Evolutionary conservation across 106 monocot genomes (phyloP), one percentile per base, ranked within the genome.

Genomic region (Platanthera guangdongensis): DNA sequence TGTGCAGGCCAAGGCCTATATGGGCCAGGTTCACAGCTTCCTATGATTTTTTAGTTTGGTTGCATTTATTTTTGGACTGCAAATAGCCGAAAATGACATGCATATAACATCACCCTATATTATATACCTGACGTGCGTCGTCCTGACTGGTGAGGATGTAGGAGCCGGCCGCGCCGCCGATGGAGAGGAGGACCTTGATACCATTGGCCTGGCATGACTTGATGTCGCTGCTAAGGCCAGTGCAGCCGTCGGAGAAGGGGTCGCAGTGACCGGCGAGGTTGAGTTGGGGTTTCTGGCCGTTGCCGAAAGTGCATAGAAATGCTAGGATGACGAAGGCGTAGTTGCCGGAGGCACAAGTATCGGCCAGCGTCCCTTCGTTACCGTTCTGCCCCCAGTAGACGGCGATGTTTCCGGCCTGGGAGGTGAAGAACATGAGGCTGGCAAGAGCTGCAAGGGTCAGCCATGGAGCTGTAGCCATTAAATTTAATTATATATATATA

Each of bases 321-420:
- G 76, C 76, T 0, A 76, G 19, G 71, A 76, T 63, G 47, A 77
- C 76, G 22, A 59, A 81, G 15, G 6, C 59, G 77, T 87, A 84
- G 79, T 87, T 77, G 9, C 82, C 82, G 6, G 87, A 77, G 12
- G 76, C 79, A 45, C 87, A 87, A 0, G 87, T 75, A 3, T 68
- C 52, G 6, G 84, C 79, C 3, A 87, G 74, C 51, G 84, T 82
- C 7, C 84, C 84, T 65, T 87, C 87, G 18, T 68, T 45, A 15
- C 74, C 84, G 49, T 84, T 70, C 32, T 87, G 87, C 65, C 87
- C 87, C 87, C 87, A 87, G 84, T 87, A 87, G 47, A 87, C 59
- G 4, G 84, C 87, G 25, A 25, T 84, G 12, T 77, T 65, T 5
- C 77, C 77, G 46, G 65, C 77, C 12, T 67, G 64, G 49, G 77